phyloP scores from a whole-genome alignment of 2,329 filamentous ascomycete genomes.

The Grosmannia huntii region DNA sequence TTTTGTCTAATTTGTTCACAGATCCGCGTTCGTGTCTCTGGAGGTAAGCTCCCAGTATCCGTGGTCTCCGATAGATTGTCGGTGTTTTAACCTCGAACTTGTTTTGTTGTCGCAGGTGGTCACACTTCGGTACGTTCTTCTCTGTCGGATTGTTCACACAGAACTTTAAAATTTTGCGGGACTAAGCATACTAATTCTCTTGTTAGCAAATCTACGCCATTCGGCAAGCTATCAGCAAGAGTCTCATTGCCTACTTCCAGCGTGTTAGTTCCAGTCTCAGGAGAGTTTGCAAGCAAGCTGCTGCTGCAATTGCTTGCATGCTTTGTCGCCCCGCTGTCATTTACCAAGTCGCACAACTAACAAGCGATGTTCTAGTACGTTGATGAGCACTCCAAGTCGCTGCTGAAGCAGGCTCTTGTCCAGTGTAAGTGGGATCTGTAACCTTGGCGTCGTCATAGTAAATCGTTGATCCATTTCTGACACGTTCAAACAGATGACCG shows the following conservation, averaged over 20 bases:
- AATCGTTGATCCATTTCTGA: not conserved
- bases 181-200: conserved; percentile 1
- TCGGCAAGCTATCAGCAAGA: conserved; percentile 97
- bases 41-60: conserved; percentile 47
- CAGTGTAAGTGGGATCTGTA: conserved; percentile 35
- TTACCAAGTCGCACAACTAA: conserved; percentile 55
- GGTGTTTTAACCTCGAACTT: conserved; percentile 1
- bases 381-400: conserved; percentile 99
- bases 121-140: conserved; percentile 12
- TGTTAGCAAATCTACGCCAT: conserved; percentile 54
- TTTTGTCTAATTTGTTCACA: conserved; percentile 3
- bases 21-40: conserved; percentile 89
- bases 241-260: conserved; percentile 35
- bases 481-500: conserved; percentile 18
- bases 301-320: not conserved
- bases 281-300: not conserved
- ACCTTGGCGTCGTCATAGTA: not conserved
- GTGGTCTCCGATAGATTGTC: not conserved
- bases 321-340: not conserved
- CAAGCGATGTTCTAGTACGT: conserved; percentile 70
- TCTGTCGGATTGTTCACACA: not conserved
- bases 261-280: conserved; percentile 31
- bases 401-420: conserved; percentile 92
- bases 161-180: not conserved
- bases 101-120: conserved; percentile 24